phyloP scores from a whole-genome alignment of 2,329 filamentous ascomycete genomes.

The Celoporthe dispersa region DNA sequence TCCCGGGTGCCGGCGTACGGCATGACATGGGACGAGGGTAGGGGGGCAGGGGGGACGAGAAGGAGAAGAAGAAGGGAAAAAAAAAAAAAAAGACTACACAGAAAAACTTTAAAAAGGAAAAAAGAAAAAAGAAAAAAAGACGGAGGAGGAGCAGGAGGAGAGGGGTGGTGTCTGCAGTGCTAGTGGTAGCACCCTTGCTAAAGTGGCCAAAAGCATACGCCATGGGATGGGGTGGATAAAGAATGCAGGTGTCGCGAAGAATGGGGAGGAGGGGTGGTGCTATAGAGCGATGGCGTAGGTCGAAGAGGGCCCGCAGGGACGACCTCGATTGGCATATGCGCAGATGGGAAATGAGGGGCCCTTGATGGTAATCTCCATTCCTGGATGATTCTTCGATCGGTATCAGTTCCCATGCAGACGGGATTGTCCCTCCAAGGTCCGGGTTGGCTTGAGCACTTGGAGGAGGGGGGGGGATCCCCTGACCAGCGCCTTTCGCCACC shows the following conservation, averaged over 20 bases:
- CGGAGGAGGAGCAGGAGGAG: too few species aligned
- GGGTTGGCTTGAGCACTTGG: slow-evolving; percentile 2
- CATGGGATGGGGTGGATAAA: slow-evolving; percentile 24
- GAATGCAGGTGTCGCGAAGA: slow-evolving; percentile 17
- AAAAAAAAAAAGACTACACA: neutral
- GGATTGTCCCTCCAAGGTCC: slow-evolving; percentile 15
- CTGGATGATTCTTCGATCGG: slow-evolving; percentile 27
- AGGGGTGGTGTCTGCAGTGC: slow-evolving; percentile 8
- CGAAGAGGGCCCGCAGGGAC: slow-evolving; percentile 7
- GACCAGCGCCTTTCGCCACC: slow-evolving; percentile 28
- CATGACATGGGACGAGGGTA: slow-evolving; percentile 23
- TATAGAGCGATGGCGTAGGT: slow-evolving; percentile 10
- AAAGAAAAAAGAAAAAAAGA: neutral
- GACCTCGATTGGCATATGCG: slow-evolving; percentile 22
- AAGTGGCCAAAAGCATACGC: slow-evolving; percentile 18
- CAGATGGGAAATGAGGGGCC: slow-evolving; percentile 23
- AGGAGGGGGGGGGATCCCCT: slow-evolving; percentile 20
- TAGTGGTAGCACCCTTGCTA: slow-evolving; percentile 19
- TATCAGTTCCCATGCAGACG: slow-evolving; percentile 15
- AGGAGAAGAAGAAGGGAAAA: neutral
- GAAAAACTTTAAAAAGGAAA: neutral
- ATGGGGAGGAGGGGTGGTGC: slow-evolving; percentile 25
- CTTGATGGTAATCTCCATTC: slow-evolving; percentile 26
- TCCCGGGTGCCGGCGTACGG: slow-evolving; percentile 23
- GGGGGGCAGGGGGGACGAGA: slow-evolving; percentile 12